These are phyloP conservation scores for Kwoniella dendrophila DNA, from an alignment of 768 basidiomycete genomes.

Conservation along the genomic window DNA sequence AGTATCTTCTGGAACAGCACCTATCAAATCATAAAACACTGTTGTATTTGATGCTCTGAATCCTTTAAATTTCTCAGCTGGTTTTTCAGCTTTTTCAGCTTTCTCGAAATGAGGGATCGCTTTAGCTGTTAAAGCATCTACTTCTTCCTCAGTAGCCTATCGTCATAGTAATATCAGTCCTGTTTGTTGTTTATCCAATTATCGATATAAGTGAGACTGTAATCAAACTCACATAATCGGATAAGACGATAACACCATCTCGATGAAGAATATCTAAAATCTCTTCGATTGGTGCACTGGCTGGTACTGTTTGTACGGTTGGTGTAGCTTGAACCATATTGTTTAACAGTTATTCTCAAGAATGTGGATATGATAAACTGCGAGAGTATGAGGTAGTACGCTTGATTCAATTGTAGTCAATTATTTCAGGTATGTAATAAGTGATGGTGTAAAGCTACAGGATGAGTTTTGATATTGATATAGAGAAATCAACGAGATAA, in stretches of 20 bases:
- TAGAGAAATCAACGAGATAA: neutral
- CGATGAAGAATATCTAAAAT: conserved; percentile 25
- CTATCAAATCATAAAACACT: conserved; percentile 29
- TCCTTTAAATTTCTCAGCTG: conserved; percentile 8
- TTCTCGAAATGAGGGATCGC: conserved; percentile 25
- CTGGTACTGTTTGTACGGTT: conserved; percentile 16
- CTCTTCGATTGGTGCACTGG: conserved; percentile 23
- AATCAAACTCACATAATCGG: conserved; percentile 28
- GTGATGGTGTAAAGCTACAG: neutral
- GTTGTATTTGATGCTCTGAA: conserved; percentile 30
- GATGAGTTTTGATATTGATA: too few relatives aligned
- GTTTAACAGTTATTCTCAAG: neutral
- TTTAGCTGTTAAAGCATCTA: conserved; percentile 32
- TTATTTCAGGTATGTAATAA: neutral
- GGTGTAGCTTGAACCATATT: conserved; percentile 1
- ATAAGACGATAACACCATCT: conserved; percentile 31
- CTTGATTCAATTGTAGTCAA: neutral
- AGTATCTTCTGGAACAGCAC: conserved; percentile 26
- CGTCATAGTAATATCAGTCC: neutral
- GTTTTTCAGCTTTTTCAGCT: conserved; percentile 13
- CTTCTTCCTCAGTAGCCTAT: conserved; percentile 25
- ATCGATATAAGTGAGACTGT: neutral
- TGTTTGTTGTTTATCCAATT: neutral
- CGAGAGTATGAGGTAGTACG: too few relatives aligned
- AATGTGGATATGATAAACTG: too few relatives aligned